Evolutionary conservation across 2,329 filamentous ascomycete species (phyloP), one percentile per base, ranked within the genome.

Genomic region (Gnomoniopsis sp.): DNA sequence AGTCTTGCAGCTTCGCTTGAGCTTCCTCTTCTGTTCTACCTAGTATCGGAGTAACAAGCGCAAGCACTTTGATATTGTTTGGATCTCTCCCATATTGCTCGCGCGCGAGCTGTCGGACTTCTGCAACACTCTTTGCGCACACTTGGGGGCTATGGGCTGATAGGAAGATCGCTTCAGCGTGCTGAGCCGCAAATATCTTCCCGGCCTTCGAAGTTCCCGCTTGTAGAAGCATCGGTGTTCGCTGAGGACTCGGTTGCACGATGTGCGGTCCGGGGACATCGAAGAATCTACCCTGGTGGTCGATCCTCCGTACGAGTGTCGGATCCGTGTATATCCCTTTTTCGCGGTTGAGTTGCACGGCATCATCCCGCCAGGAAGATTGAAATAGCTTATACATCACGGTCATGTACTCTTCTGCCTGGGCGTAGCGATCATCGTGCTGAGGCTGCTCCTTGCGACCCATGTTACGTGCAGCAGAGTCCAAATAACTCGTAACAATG

Each of bases 81-180:
- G 82, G 80, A 65, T 89, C 81, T 3, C 88, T 76, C 0, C 85
- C 86, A 49, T 75, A 79, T 47, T 79, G 62, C 1, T 74, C 73
- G 21, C 71, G 71, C 0, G 87, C 86, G 26, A 82, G 67, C 54
- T 79, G 73, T 3, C 88, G 77, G 26, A 90, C 84, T 60, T 88
- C 86, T 0, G 82, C 78, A 19, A 90, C 82, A 53, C 76, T 83
- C 66, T 82, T 84, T 2, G 81, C 80, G 30, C 87, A 83, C 0
- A 87, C 82, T 1, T 76, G 74, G 0, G 88, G 85, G 1, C 81
- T 81, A 67, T 89, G 87, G 0, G 85, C 85, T 0, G 83, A 86
- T 1, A 89, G 81, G 65, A 90, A 90, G 53, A 90, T 87, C 2
- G 82, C 87, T 22, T 46, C 88, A 0, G 88, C 88, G 67, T 90